These are phyloP conservation scores for Copromyces sp. DNA, from an alignment of 495 filamentous ascomycete genomes.

Conservation along the genomic window DNA sequence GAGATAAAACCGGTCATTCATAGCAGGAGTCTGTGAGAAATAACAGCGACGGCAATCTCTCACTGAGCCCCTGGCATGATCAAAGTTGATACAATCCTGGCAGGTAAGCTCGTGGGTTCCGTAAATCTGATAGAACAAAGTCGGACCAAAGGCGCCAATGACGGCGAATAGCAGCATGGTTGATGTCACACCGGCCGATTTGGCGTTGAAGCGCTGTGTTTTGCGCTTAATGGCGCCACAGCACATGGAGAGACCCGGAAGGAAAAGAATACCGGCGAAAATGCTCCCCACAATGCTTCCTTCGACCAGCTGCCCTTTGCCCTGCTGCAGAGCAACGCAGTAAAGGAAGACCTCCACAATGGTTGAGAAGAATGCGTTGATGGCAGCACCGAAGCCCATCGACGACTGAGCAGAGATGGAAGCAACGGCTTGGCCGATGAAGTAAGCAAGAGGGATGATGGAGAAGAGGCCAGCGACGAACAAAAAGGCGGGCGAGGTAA, in stretches of 20 bases:
- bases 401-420: slow-evolving; percentile 97
- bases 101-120: slow-evolving; percentile 94
- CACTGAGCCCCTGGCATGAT: slow-evolving; percentile 26
- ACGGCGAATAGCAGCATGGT: slow-evolving; percentile 98
- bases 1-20: slow-evolving; percentile 77
- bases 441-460: slow-evolving; percentile 96
- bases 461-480: slow-evolving; percentile 80
- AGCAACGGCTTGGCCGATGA: slow-evolving; percentile 98
- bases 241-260: slow-evolving; percentile 97
- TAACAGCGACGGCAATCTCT: slow-evolving; percentile 84
- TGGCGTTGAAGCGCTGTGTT: slow-evolving; percentile 96
- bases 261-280: slow-evolving; percentile 90
- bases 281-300: slow-evolving; percentile 96
- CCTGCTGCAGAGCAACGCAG: slow-evolving; percentile 85
- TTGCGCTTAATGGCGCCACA: slow-evolving; percentile 97
- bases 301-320: slow-evolving; percentile 88
- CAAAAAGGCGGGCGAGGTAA: slow-evolving; percentile 74
- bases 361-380: slow-evolving; percentile 99
- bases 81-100: slow-evolving; percentile 54
- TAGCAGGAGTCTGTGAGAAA: slow-evolving; percentile 79
- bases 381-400: slow-evolving; percentile 98
- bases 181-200: slow-evolving; percentile 91
- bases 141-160: slow-evolving; percentile 94
- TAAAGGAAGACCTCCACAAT: slow-evolving; percentile 98
- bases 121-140: slow-evolving; percentile 98